Evolutionary conservation across 345 rosid genomes (phyloP).

Genomic region (Microcos paniculata): DNA sequence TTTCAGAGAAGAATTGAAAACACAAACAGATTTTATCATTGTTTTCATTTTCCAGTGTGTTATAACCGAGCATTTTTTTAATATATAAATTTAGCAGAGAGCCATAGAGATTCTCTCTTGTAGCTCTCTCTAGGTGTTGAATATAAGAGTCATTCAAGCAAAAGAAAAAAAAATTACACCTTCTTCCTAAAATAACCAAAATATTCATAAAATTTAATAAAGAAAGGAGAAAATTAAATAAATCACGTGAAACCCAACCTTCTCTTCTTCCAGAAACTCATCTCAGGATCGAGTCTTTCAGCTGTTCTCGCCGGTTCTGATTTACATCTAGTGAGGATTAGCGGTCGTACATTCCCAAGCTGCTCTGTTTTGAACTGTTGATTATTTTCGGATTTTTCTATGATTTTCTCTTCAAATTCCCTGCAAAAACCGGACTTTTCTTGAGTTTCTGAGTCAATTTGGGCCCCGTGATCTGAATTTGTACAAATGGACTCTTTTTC

Average conservation of each 20-base stretch:
- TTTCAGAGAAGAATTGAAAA: not conserved
- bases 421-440: slow-evolving; percentile 20
- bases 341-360: slow-evolving; percentile 21
- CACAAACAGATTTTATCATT: slow-evolving; percentile 8
- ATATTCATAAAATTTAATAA: not conserved
- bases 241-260: slow-evolving; percentile 66
- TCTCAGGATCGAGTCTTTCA: slow-evolving; percentile 50
- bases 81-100: slow-evolving; percentile 5
- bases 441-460: slow-evolving; percentile 26
- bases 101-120: slow-evolving; percentile 51
- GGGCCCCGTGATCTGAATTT: slow-evolving; percentile 29
- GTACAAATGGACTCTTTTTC: slow-evolving; percentile 27
- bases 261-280: slow-evolving; percentile 44
- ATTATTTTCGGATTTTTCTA: slow-evolving; percentile 19
- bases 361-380: slow-evolving; percentile 25
- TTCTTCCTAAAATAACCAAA: slow-evolving; percentile 14
- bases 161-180: not conserved
- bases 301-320: slow-evolving; percentile 83
- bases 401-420: slow-evolving; percentile 29
- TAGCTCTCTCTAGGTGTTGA: slow-evolving; percentile 31
- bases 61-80: not conserved
- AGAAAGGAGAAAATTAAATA: slow-evolving; percentile 4
- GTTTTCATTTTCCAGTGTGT: slow-evolving; percentile 28
- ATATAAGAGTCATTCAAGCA: slow-evolving; percentile 11
- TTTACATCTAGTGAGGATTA: slow-evolving; percentile 69